A percentile compares a stretch with the other conserved stretches of the same genome.
These are phyloP conservation scores for Dioszegia hungarica DNA, from an alignment of 768 basidiomycete genomes.

Conservation along the genomic window DNA sequence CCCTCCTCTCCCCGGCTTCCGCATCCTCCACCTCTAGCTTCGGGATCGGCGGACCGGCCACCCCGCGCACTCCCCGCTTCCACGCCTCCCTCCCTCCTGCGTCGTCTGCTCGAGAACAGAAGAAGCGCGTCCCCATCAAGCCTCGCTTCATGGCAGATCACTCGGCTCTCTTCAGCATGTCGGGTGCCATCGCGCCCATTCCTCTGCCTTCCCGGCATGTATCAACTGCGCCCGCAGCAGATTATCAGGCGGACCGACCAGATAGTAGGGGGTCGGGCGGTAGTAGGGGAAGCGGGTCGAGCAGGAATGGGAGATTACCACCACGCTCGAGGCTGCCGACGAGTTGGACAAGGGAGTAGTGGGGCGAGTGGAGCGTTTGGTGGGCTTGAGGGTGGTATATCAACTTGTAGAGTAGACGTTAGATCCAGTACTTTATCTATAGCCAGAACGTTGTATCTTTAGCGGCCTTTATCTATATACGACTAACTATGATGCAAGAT, in stretches of 20 bases:
- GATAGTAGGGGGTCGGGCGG: slow-evolving; percentile 2
- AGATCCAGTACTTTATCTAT: too few species aligned
- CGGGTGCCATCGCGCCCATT: not conserved
- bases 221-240: not conserved
- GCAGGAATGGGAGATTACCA: not conserved
- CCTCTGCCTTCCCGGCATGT: not conserved
- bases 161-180: slow-evolving; percentile 8
- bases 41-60: not conserved
- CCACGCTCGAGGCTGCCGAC: slow-evolving; percentile 1
- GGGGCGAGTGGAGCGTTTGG: not conserved
- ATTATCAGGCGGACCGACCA: not conserved
- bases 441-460: too few species aligned
- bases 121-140: slow-evolving; percentile 1
- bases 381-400: too few species aligned
- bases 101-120: slow-evolving; percentile 1
- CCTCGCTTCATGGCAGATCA: slow-evolving; percentile 4
- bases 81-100: slow-evolving; percentile 2
- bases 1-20: not conserved
- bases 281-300: slow-evolving; percentile 1
- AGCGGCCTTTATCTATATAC: too few species aligned
- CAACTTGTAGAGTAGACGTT: too few species aligned
- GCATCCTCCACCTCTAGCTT: slow-evolving; percentile 2
- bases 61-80: slow-evolving; percentile 2
- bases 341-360: slow-evolving; percentile 1
- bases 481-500: too few species aligned